Base-by-base conservation (phyloP, 2,329 filamentous ascomycete genomes). In the Scedosporium apiospermum region DNA sequence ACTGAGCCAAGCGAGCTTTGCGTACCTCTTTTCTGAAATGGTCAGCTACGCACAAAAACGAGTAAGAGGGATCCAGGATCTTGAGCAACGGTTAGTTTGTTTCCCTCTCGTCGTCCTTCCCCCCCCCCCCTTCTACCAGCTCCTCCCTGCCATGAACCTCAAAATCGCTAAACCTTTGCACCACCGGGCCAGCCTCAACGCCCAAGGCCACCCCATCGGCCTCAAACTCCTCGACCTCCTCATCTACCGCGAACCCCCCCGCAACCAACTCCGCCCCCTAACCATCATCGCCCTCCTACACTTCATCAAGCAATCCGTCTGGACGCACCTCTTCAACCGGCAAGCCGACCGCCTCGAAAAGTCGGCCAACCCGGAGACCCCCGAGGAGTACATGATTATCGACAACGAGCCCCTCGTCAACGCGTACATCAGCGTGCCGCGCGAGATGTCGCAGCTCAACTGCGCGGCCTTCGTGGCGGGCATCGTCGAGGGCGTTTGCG, bases 321-420 rank as follows among this genome's bases (percentile, higher is more conserved):
- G 93, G 90, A 87, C 89, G 67, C 90, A 96, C 75, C 88, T 99
- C 58, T 99, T 99, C 75, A 87, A 86, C 44, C 89, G 93, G 1
- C 88, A 93, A 63, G 95, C 95, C 30, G 93, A 98, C 77, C 89
- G 91, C 18, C 86, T 99, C 64, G 95, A 99, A 78, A 93, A 95
- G 77, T 91, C 87, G 64, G 87, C 87, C 62, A 88, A 90, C 70
- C 88, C 90, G 7, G 85, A 88, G 61, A 93, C 92, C 61, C 88
- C 91, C 7, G 91, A 95, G 69, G 93, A 98, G 79, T 99, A 98
- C 80, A 98, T 99, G 93, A 95, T 99, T 69, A 91, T 93, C 69
- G 95, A 99, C 77, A 98, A 99, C 76, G 95, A 98, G 73, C 95
- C 95, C 23, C 82, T 98, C 60, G 93, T 98, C 46, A 98, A 97